A percentile compares a stretch with the other conserved stretches of the same genome.
These are phyloP conservation scores for Russula compacta DNA, from an alignment of 768 basidiomycete genomes.

Conservation along the genomic window DNA sequence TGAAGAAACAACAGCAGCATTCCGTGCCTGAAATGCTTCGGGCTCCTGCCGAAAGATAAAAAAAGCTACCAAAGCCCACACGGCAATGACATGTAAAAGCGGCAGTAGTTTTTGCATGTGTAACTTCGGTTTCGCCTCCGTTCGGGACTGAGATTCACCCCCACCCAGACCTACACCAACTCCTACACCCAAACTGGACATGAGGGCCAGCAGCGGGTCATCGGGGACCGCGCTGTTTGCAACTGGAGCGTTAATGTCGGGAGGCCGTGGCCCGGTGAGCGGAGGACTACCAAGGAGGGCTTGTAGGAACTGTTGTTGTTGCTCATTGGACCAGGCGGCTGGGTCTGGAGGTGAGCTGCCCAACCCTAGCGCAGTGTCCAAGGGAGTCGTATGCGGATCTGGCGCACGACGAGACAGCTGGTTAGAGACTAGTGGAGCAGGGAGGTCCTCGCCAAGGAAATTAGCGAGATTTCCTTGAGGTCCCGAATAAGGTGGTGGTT, in stretches of 20 bases:
- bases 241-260: not conserved
- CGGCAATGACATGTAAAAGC: slow-evolving; percentile 51
- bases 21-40: slow-evolving; percentile 33
- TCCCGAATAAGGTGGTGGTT: slow-evolving; percentile 31
- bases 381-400: slow-evolving; percentile 21
- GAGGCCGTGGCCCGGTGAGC: not conserved
- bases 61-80: slow-evolving; percentile 57
- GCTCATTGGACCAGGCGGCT: slow-evolving; percentile 57
- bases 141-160: not conserved
- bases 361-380: slow-evolving; percentile 19
- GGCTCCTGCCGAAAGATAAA: slow-evolving; percentile 66
- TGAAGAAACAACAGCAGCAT: slow-evolving; percentile 28
- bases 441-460: slow-evolving; percentile 33
- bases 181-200: slow-evolving; percentile 26
- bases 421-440: slow-evolving; percentile 24
- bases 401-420: slow-evolving; percentile 24
- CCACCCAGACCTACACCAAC: not conserved
- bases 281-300: slow-evolving; percentile 41
- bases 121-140: slow-evolving; percentile 29
- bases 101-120: slow-evolving; percentile 54
- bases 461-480: slow-evolving; percentile 24
- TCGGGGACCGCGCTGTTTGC: slow-evolving; percentile 4
- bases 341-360: slow-evolving; percentile 36
- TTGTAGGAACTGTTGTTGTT: slow-evolving; percentile 59
- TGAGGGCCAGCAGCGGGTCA: slow-evolving; percentile 29